Conservation (phyloP, 345 rosid species). For the Murraya koenigii region DNA sequence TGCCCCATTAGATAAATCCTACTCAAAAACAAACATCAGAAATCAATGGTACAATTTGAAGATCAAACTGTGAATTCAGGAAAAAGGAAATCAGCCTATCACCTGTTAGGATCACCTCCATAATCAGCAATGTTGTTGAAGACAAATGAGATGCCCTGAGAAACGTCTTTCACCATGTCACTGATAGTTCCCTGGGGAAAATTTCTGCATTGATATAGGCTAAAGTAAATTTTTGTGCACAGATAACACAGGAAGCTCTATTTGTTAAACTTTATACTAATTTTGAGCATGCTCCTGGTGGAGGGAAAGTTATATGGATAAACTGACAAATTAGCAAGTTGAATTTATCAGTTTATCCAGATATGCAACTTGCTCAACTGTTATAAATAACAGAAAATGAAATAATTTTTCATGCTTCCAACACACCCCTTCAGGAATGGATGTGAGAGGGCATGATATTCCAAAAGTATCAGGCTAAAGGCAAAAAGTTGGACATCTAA, state of each 20-base stretch:
- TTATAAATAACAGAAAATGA: not conserved
- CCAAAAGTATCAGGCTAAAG: not conserved
- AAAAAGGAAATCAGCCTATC: constrained; percentile 7
- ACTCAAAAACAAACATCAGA: constrained; percentile 23
- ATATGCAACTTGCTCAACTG: not conserved
- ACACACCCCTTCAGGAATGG: not conserved
- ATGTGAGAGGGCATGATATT: not conserved
- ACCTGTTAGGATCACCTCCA: constrained; percentile 97
- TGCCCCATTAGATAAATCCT: constrained; percentile 98
- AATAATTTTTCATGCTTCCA: not conserved
- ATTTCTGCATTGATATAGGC: constrained; percentile 51
- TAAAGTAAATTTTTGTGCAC: constrained; percentile 7
- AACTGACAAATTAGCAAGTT: not conserved
- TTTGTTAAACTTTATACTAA: not conserved
- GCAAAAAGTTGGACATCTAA: not conserved
- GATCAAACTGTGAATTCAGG: not conserved
- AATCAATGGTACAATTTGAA: constrained; percentile 17
- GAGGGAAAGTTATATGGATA: not conserved
- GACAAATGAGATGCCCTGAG: constrained; percentile 84
- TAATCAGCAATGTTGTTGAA: constrained; percentile 66
- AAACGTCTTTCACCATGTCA: constrained; percentile 79
- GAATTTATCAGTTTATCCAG: too few species aligned
- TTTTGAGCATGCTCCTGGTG: not conserved
- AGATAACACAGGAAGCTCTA: not conserved
- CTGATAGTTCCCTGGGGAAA: constrained; percentile 96